Percentiles rank a stretch among this genome's conserved stretches.
These are phyloP conservation scores for Gossypium bickii DNA, from an alignment of 345 rosid species.

Conservation along the genomic window DNA sequence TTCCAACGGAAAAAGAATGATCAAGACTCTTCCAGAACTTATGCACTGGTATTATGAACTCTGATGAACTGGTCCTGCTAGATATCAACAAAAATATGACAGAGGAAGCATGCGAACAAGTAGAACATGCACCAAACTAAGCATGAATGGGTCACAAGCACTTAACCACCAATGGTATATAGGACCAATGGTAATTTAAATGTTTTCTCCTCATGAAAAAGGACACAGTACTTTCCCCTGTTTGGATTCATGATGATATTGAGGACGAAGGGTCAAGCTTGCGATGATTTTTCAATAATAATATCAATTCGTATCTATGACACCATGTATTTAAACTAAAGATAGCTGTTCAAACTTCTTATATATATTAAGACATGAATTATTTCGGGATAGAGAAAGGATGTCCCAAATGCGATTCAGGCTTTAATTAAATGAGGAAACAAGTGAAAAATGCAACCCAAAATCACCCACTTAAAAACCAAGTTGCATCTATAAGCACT, in stretches of 20 bases:
- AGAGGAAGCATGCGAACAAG: neutral
- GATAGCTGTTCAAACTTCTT: neutral
- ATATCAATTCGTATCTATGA: neutral
- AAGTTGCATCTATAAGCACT: neutral
- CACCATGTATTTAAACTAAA: neutral
- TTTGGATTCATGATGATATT: neutral
- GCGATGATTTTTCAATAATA: neutral
- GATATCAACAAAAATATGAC: neutral
- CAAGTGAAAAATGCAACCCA: neutral
- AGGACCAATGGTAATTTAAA: neutral
- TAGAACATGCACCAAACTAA: neutral
- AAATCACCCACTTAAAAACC: neutral
- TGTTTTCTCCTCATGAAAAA: neutral
- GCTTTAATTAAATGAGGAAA: neutral
- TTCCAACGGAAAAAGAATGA: constrained; percentile 65
- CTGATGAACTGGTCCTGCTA: constrained; percentile 64
- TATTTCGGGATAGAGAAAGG: neutral
- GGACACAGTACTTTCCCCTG: too few species aligned
- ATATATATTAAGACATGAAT: neutral
- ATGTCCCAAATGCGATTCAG: neutral
- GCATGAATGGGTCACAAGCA: neutral
- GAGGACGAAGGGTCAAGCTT: neutral
- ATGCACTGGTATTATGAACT: constrained; percentile 59
- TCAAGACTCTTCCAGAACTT: constrained; percentile 75
- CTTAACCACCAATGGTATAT: neutral